Conservation (phyloP, 768 basidiomycete genomes). For the Rhizopogon rudus region DNA sequence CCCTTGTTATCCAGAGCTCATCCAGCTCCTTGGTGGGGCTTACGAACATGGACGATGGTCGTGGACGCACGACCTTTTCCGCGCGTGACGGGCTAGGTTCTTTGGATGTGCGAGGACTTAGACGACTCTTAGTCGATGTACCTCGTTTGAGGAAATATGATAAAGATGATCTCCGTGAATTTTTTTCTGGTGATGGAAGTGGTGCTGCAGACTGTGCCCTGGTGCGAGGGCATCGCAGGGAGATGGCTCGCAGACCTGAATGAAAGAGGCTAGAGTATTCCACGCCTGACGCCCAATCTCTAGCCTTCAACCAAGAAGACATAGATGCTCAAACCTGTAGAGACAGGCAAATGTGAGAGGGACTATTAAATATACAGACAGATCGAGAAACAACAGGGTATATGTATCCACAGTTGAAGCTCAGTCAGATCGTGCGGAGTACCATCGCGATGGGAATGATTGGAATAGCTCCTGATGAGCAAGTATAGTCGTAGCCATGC, state of each 20-base stretch:
- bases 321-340: slow-evolving; percentile 6
- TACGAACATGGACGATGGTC: slow-evolving; percentile 14
- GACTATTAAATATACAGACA: neutral
- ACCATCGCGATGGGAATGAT: neutral
- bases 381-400: slow-evolving; percentile 7
- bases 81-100: slow-evolving; percentile 2
- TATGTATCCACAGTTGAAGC: slow-evolving; percentile 21
- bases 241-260: slow-evolving; percentile 29
- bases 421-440: slow-evolving; percentile 12
- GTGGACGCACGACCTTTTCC: slow-evolving; percentile 1
- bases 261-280: slow-evolving; percentile 32
- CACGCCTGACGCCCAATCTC: slow-evolving; percentile 22
- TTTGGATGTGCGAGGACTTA: neutral
- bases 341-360: neutral
- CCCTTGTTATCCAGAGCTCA: slow-evolving; percentile 6
- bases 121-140: slow-evolving; percentile 1
- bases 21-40: slow-evolving; percentile 7
- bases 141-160: slow-evolving; percentile 9
- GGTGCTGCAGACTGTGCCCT: slow-evolving; percentile 2
- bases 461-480: neutral
- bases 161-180: slow-evolving; percentile 2
- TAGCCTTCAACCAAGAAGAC: slow-evolving; percentile 29
- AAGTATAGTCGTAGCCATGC: neutral
- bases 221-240: slow-evolving; percentile 4
- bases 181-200: slow-evolving; percentile 3